These are phyloP conservation scores for Obba rivulosa DNA, from an alignment of 768 basidiomycete species.

Conservation along the genomic window DNA sequence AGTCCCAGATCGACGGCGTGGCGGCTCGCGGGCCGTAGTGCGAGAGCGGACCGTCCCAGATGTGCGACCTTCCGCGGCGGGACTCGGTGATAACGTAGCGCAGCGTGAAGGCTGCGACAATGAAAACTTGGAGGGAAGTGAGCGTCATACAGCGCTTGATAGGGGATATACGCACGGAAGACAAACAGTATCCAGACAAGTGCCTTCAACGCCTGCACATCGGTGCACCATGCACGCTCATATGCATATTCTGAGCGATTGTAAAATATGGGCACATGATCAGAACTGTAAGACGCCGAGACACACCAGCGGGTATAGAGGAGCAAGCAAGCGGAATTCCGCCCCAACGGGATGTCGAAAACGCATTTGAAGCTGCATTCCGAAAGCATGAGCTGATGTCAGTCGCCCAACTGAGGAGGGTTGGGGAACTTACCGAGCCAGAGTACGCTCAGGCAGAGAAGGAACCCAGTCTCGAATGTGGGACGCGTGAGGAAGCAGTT, in stretches of 20 bases:
- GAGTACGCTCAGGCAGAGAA: constrained; percentile 41
- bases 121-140: constrained; percentile 31
- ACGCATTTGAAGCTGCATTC: constrained; percentile 46
- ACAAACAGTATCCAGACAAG: constrained; percentile 58
- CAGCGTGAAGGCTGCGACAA: constrained; percentile 34
- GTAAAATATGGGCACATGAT: not conserved
- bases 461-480: constrained; percentile 41
- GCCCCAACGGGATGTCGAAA: constrained; percentile 55
- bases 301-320: constrained; percentile 41
- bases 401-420: not conserved
- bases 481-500: constrained; percentile 42
- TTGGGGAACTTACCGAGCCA: constrained; percentile 42
- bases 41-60: constrained; percentile 47
- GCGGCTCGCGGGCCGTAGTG: constrained; percentile 35
- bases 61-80: constrained; percentile 41
- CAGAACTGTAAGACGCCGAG: no score
- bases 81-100: constrained; percentile 42
- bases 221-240: constrained; percentile 46
- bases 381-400: not conserved
- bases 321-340: constrained; percentile 42
- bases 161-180: constrained; percentile 34
- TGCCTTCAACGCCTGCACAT: constrained; percentile 48
- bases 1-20: not conserved
- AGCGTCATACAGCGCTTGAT: not conserved
- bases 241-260: constrained; percentile 33